Evolutionary conservation across 257 asterid species (phyloP).

Genomic region (Cynanchum wilfordii): DNA sequence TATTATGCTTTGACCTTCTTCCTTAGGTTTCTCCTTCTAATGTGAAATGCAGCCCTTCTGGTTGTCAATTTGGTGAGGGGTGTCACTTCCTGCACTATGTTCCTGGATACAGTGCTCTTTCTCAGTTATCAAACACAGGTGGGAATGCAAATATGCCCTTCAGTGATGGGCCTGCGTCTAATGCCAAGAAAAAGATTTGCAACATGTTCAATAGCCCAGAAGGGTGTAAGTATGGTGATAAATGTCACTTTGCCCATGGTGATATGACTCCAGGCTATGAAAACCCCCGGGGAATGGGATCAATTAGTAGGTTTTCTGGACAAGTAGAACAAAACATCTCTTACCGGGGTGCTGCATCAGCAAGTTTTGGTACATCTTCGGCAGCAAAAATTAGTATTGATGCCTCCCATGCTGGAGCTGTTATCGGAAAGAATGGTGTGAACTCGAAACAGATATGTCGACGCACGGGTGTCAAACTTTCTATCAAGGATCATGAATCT

Average conservation of each 20-base stretch:
- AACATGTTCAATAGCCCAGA: constrained; percentile 60
- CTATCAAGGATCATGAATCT: constrained; percentile 66
- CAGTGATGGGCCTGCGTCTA: constrained; percentile 46
- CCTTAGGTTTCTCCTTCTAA: constrained; percentile 1
- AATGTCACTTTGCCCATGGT: constrained; percentile 91
- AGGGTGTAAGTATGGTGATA: constrained; percentile 91
- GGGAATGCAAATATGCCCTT: constrained; percentile 37
- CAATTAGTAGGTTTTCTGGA: constrained; percentile 18
- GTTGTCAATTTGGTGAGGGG: constrained; percentile 63
- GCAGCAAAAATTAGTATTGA: constrained; percentile 78
- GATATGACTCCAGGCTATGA: constrained; percentile 48
- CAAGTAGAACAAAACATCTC: constrained; percentile 17
- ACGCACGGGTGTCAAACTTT: constrained; percentile 69
- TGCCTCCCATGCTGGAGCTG: constrained; percentile 75
- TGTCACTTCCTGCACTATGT: constrained; percentile 85
- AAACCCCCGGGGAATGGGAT: constrained; percentile 46
- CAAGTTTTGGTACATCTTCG: constrained; percentile 63
- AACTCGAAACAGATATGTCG: constrained; percentile 87
- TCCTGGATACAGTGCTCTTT: constrained; percentile 74
- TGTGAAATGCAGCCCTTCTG: constrained; percentile 52
- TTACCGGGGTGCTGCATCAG: constrained; percentile 39
- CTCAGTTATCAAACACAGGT: constrained; percentile 56
- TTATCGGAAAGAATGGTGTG: constrained; percentile 85
- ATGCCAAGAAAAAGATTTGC: constrained; percentile 66
- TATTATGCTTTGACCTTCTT: neutral